phyloP scores from a whole-genome alignment of 371 early-diverging fungal species.

The Mortierella sp. region DNA sequence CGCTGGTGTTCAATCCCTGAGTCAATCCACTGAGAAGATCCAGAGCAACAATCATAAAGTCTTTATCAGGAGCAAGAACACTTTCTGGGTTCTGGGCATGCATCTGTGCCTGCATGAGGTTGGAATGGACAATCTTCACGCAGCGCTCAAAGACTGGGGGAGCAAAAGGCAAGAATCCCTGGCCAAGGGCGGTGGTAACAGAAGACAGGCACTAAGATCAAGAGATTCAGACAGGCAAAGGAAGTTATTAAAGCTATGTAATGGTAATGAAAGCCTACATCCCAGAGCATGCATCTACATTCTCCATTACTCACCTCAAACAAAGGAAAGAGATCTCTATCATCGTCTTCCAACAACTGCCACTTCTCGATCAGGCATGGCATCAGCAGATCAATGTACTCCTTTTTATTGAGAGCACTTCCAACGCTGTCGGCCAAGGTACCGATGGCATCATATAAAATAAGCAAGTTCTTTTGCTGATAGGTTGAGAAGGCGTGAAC shows the following conservation, averaged over 20 bases:
- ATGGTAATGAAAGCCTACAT: too few relatives aligned
- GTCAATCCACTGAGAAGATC: conserved; percentile 94
- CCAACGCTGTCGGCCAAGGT: conserved; percentile 95
- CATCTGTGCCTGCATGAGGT: conserved; percentile 76
- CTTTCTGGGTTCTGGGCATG: conserved; percentile 70
- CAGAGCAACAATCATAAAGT: conserved; percentile 94
- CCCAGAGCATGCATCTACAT: too few relatives aligned
- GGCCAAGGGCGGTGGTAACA: conserved; percentile 87
- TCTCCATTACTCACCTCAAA: conserved; percentile 73
- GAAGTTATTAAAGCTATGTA: background rate
- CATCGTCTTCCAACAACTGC: conserved; percentile 81
- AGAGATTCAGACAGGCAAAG: background rate
- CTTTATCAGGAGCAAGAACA: conserved; percentile 85
- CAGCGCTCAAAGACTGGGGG: conserved; percentile 89
- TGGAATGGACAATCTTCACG: conserved; percentile 82
- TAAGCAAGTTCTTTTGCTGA: conserved; percentile 89
- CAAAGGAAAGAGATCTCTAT: conserved; percentile 90
- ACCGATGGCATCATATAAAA: conserved; percentile 94
- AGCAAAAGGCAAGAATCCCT: conserved; percentile 86
- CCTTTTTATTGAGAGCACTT: conserved; percentile 79
- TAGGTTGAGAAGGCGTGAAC: conserved; percentile 85
- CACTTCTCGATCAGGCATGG: conserved; percentile 87
- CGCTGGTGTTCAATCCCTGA: conserved; percentile 86
- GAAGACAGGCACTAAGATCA: conserved; percentile 82
- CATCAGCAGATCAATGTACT: conserved; percentile 84